phyloP scores from a whole-genome alignment of 106 monocot genomes.

The Dioscorea zingiberensis region DNA sequence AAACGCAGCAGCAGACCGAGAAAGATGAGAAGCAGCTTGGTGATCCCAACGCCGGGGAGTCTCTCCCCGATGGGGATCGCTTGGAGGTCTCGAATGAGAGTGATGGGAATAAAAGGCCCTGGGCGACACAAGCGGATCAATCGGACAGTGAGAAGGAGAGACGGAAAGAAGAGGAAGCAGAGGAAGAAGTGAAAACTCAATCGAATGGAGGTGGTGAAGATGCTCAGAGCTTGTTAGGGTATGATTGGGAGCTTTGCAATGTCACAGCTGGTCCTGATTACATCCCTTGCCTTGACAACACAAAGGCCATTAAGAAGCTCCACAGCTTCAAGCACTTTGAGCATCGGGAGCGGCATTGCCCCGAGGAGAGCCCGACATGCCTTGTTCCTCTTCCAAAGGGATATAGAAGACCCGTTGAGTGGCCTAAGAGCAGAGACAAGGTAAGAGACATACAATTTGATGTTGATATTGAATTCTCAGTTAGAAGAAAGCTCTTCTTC shows the following conservation, averaged over 20 bases:
- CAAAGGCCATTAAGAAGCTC: conserved; percentile 62
- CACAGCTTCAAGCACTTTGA: conserved; percentile 55
- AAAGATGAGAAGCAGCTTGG: conserved; percentile 14
- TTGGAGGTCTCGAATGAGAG: conserved; percentile 1
- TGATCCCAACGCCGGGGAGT: conserved; percentile 15
- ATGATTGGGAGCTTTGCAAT: conserved; percentile 74
- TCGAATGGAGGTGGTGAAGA: conserved; percentile 8
- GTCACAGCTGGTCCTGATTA: conserved; percentile 69
- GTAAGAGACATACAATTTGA: conserved; percentile 17
- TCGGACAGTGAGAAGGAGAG: conserved; percentile 49
- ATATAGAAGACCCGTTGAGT: conserved; percentile 54
- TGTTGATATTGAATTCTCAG: too few species aligned
- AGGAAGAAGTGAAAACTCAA: neutral
- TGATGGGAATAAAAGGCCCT: conserved; percentile 16
- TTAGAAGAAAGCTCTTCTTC: neutral
- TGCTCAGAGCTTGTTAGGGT: neutral
- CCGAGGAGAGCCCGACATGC: conserved; percentile 65
- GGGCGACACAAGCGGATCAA: conserved; percentile 50
- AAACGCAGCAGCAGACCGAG: conserved; percentile 2
- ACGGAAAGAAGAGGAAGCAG: conserved; percentile 7
- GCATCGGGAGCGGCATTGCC: conserved; percentile 87
- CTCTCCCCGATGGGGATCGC: neutral
- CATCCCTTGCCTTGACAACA: conserved; percentile 88
- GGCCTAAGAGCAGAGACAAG: conserved; percentile 84
- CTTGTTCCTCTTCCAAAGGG: conserved; percentile 74